Evolutionary conservation across 257 asterid species (phyloP).

Genomic region (Paulownia fortunei): DNA sequence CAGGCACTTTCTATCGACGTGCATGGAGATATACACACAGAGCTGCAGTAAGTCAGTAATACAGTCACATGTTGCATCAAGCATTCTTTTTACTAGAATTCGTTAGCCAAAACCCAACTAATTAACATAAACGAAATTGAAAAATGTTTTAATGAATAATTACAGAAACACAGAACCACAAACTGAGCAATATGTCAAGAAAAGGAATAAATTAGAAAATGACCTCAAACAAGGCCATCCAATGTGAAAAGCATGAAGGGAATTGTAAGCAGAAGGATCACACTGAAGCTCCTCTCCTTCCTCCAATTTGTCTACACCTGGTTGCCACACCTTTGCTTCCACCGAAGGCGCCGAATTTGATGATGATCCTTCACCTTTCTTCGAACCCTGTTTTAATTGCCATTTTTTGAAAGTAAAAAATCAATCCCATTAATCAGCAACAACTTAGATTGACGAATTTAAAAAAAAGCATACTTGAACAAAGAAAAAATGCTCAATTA

Average conservation of each 20-base stretch:
- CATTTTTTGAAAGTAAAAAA: neutral
- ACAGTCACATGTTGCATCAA: neutral
- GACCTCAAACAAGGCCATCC: conserved; percentile 97
- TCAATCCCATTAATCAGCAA: conserved; percentile 10
- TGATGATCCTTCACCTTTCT: conserved; percentile 71
- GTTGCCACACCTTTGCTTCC: conserved; percentile 87
- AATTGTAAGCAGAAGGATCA: conserved; percentile 87
- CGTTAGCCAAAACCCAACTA: neutral
- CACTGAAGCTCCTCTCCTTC: conserved; percentile 96
- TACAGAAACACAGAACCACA: neutral
- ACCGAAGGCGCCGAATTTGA: conserved; percentile 50
- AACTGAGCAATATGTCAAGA: conserved; percentile 10
- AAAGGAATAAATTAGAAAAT: neutral
- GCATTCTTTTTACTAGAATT: neutral
- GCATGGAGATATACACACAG: neutral
- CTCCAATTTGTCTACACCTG: conserved; percentile 83
- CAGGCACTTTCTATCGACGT: neutral
- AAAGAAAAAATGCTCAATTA: neutral
- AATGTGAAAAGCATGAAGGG: conserved; percentile 81
- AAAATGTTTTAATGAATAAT: neutral
- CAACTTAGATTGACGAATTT: neutral
- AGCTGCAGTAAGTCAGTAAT: neutral
- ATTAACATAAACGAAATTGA: neutral
- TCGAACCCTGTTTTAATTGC: conserved; percentile 42
- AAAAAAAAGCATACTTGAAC: neutral